Evolutionary conservation across 2,329 filamentous ascomycete genomes (phyloP).

Genomic region (Fusarium anthophilum): DNA sequence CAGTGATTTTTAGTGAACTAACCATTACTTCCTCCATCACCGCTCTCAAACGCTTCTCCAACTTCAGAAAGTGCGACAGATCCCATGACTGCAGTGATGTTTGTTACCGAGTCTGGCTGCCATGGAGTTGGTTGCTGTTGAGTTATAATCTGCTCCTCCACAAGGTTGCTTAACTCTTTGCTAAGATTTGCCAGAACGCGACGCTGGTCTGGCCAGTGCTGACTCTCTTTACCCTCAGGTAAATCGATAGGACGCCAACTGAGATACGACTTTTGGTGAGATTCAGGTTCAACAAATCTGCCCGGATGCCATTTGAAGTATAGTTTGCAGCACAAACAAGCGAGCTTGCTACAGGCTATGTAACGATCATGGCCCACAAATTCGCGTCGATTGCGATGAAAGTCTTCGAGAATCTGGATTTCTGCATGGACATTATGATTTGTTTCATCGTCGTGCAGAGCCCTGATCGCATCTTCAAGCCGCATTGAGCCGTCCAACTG

Average conservation of each 20-base stretch:
- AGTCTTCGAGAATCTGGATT: slow-evolving; percentile 54
- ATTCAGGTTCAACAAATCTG: slow-evolving; percentile 44
- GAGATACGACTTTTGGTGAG: slow-evolving; percentile 52
- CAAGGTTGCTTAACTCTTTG: slow-evolving; percentile 8
- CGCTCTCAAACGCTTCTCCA: neutral
- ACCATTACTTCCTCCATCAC: neutral
- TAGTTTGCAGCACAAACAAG: slow-evolving; percentile 59
- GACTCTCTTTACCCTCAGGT: neutral
- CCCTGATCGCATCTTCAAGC: slow-evolving; percentile 5
- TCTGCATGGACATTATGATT: slow-evolving; percentile 35
- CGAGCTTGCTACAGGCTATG: slow-evolving; percentile 61
- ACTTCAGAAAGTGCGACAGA: neutral
- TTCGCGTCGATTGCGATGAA: slow-evolving; percentile 44
- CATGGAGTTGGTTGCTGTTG: neutral
- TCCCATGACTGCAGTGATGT: slow-evolving; percentile 5
- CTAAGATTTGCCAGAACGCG: slow-evolving; percentile 4
- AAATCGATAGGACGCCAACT: slow-evolving; percentile 50
- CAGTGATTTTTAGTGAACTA: neutral
- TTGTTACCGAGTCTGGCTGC: slow-evolving; percentile 28
- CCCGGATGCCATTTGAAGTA: slow-evolving; percentile 55
- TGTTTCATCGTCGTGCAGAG: slow-evolving; percentile 20
- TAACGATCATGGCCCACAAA: slow-evolving; percentile 55
- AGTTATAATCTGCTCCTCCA: slow-evolving; percentile 1
- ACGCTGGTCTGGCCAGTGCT: slow-evolving; percentile 18
- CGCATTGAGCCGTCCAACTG: neutral